These are phyloP conservation scores for Trametes versicolor DNA, from an alignment of 1,284 basidiomycete species.

Conservation along the genomic window DNA sequence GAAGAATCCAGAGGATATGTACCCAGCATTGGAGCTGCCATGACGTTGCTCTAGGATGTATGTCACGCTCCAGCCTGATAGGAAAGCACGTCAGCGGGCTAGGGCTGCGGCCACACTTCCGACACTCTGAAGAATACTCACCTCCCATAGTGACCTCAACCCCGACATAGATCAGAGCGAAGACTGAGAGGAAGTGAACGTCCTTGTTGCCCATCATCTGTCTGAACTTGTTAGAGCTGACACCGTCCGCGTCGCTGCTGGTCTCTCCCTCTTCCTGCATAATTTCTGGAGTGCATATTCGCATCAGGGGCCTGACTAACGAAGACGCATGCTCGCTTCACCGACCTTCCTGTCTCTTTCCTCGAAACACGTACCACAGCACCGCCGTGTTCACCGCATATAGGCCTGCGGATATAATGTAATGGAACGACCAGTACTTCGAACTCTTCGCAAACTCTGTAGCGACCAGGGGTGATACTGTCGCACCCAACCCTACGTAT, in stretches of 20 bases:
- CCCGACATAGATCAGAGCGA: conserved; percentile 73
- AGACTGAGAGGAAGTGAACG: conserved; percentile 68
- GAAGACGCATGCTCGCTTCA: neutral
- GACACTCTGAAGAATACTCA: conserved; percentile 40
- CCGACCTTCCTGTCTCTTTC: conserved; percentile 59
- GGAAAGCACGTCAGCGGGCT: conserved; percentile 4
- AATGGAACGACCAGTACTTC: conserved; percentile 67
- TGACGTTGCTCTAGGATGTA: conserved; percentile 37
- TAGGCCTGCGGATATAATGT: conserved; percentile 67
- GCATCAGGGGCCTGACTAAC: neutral
- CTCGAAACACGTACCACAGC: conserved; percentile 61
- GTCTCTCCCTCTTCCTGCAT: conserved; percentile 51
- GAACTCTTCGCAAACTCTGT: conserved; percentile 69
- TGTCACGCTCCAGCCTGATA: conserved; percentile 21
- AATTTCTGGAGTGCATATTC: conserved; percentile 31
- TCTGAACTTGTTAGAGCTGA: conserved; percentile 55
- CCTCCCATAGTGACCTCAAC: conserved; percentile 74
- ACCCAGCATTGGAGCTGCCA: conserved; percentile 44
- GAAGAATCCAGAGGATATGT: conserved; percentile 49
- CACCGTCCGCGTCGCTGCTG: conserved; percentile 45
- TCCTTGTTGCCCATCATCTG: conserved; percentile 61
- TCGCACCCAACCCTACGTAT: conserved; percentile 67
- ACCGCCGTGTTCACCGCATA: conserved; percentile 56
- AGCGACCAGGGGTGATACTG: conserved; percentile 70
- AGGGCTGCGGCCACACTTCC: neutral